A percentile compares a stretch with the other conserved stretches of the same genome.
These are phyloP conservation scores for Arthrocladium fulminans DNA, from an alignment of 2,329 filamentous ascomycete genomes.

Conservation along the genomic window DNA sequence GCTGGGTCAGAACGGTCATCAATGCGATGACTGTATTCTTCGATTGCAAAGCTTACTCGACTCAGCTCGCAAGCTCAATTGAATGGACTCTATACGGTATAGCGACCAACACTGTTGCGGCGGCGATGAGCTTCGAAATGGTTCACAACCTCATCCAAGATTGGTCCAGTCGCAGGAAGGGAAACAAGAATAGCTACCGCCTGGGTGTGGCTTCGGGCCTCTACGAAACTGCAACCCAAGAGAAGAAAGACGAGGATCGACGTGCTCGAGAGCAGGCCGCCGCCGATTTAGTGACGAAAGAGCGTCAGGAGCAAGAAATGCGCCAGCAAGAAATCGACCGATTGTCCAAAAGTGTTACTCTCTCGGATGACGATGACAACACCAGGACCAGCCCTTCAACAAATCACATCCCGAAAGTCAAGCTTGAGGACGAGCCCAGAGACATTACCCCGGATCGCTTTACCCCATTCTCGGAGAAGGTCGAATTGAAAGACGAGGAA, in stretches of 20 bases:
- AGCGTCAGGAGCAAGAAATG: background rate
- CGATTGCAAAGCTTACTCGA: slow-evolving; percentile 13
- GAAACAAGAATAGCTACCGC: slow-evolving; percentile 22
- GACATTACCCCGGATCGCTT: background rate
- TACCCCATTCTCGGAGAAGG: background rate
- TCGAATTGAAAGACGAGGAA: background rate
- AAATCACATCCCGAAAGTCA: background rate
- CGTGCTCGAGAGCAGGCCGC: slow-evolving; percentile 9
- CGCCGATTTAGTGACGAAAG: slow-evolving; percentile 8
- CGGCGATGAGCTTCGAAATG: slow-evolving; percentile 23
- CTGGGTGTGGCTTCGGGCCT: slow-evolving; percentile 21
- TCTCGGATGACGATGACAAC: background rate
- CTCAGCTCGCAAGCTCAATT: slow-evolving; percentile 5
- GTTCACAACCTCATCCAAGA: slow-evolving; percentile 21
- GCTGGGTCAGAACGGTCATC: slow-evolving; percentile 7
- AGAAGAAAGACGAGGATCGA: slow-evolving; percentile 19
- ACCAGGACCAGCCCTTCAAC: background rate
- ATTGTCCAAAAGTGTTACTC: background rate
- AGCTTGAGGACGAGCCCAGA: background rate
- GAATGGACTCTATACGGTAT: slow-evolving; percentile 23
- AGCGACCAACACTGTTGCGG: slow-evolving; percentile 20
- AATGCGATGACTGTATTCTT: slow-evolving; percentile 13
- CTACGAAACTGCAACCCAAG: slow-evolving; percentile 15
- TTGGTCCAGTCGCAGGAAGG: slow-evolving; percentile 14
- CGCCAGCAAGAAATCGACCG: background rate